phyloP scores from a whole-genome alignment of 2,329 filamentous ascomycete species.

The Pseudogymnoascus destructans region DNA sequence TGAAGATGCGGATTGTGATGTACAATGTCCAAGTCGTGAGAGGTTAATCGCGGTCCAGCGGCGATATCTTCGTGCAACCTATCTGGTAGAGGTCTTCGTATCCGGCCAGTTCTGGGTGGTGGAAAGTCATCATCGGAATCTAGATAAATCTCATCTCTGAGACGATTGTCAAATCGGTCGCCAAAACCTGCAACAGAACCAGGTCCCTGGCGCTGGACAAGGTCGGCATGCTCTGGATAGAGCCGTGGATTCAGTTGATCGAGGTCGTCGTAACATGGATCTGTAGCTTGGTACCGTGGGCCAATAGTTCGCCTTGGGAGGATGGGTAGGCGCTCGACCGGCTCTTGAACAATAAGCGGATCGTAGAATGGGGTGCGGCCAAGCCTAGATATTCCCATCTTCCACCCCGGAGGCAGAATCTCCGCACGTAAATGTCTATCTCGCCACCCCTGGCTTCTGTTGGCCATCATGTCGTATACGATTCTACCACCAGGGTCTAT shows the following conservation, averaged over 20 bases:
- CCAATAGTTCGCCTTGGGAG: background rate
- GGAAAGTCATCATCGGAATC: slow-evolving; percentile 1
- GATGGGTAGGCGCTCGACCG: background rate
- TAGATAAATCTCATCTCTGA: background rate
- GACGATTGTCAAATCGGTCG: background rate
- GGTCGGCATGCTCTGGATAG: background rate
- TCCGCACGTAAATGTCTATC: background rate
- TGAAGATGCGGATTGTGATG: background rate
- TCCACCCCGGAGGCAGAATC: slow-evolving; percentile 6
- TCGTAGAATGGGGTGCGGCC: background rate
- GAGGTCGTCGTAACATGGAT: background rate
- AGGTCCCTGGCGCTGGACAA: background rate
- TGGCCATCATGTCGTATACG: slow-evolving; percentile 7
- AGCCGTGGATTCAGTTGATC: background rate
- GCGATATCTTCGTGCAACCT: background rate
- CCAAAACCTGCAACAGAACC: background rate
- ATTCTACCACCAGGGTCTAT: slow-evolving; percentile 3
- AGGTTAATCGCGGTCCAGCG: background rate
- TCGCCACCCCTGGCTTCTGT: background rate
- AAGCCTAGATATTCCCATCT: slow-evolving; percentile 6
- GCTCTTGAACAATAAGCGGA: background rate
- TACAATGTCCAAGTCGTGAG: background rate
- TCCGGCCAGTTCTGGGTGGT: background rate
- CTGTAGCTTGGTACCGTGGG: slow-evolving; percentile 1
- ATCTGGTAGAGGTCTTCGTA: background rate